Percentiles rank a stretch among this genome's conserved stretches.
phyloP scores from a whole-genome alignment of 2,329 filamentous ascomycete species.

The Lanzia echinophila region DNA sequence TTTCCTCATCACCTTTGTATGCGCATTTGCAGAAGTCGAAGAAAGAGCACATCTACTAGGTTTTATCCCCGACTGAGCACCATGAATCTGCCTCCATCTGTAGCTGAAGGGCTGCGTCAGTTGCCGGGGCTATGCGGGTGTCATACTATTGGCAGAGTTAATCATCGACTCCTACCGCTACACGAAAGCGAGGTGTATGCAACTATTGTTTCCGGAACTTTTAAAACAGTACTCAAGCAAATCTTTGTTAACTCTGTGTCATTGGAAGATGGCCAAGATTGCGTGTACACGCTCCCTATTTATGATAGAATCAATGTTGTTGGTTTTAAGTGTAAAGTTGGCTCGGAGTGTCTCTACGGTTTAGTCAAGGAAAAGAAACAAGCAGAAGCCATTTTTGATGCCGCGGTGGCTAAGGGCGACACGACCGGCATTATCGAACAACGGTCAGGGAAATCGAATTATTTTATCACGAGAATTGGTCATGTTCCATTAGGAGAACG shows the following conservation, averaged over 20 bases:
- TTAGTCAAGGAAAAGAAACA: constrained; percentile 60
- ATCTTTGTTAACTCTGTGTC: constrained; percentile 54
- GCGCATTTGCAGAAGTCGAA: background rate
- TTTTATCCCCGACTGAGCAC: background rate
- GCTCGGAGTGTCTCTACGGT: constrained; percentile 54
- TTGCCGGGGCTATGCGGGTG: background rate
- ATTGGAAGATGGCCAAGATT: constrained; percentile 41
- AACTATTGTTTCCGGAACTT: constrained; percentile 48
- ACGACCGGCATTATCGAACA: constrained; percentile 62
- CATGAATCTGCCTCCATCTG: background rate
- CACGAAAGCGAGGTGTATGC: constrained; percentile 51
- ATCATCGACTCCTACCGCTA: constrained; percentile 44
- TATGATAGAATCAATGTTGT: constrained; percentile 67
- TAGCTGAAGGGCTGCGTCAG: background rate
- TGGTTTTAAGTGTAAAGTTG: constrained; percentile 60
- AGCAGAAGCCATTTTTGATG: constrained; percentile 52
- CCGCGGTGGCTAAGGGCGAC: constrained; percentile 52
- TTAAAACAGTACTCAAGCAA: constrained; percentile 44
- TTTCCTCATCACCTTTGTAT: background rate
- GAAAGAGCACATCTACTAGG: background rate
- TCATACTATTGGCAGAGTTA: background rate
- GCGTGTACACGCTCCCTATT: constrained; percentile 65
- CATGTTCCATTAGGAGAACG: constrained; percentile 56
- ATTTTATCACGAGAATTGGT: constrained; percentile 62
- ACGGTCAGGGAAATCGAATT: constrained; percentile 51